Evolutionary conservation across 805 yeast genomes (phyloP), one percentile per base, ranked within the genome.

Genomic region (Metschnikowia matae): DNA sequence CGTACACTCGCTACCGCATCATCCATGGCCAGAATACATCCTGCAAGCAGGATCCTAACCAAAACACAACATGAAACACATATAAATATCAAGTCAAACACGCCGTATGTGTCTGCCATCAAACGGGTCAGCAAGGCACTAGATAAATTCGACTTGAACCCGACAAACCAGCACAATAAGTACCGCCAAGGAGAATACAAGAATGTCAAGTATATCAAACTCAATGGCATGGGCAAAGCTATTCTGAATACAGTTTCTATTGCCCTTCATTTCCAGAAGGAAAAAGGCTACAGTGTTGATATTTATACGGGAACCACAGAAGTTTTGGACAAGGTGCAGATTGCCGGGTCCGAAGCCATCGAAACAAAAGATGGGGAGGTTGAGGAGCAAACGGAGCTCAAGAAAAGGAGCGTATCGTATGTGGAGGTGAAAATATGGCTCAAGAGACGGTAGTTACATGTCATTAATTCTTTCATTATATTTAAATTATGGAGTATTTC

Each of bases 161-260:
- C 53, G 35, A 50, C 48, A 11, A 48, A 49, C 42, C 49, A 41
- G 46, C 59, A 52, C 17, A 54, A 53, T 20, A 66, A 69, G 53
- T 66, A 54, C 50, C 66, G 67, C 44, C 63, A 62, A 21, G 54
- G 70, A 31, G 62, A 64, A 48, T 69, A 73, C 50, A 74, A 74
- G 49, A 73, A 70, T 36, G 69, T 70, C 0, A 60, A 69, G 26
- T 79, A 71, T 60, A 73, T 89, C 6, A 71, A 77, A 0, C 76
- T 90, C 2, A 66, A 80, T 48, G 97, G 95, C 0, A 83, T 88
- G 85, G 96, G 96, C 2, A 62, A 62, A 21, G 62, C 91, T 8
- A 80, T 86, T 8, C 82, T 78, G 44, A 84, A 79, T 58, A 81
- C 84, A 0, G 53, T 86, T n/a, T 71, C 83, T 13, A 54, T 90